Evolutionary conservation across 2,329 filamentous ascomycete species (phyloP), one percentile per base, ranked within the genome.

Genomic region (Coleophoma cylindrospora): DNA sequence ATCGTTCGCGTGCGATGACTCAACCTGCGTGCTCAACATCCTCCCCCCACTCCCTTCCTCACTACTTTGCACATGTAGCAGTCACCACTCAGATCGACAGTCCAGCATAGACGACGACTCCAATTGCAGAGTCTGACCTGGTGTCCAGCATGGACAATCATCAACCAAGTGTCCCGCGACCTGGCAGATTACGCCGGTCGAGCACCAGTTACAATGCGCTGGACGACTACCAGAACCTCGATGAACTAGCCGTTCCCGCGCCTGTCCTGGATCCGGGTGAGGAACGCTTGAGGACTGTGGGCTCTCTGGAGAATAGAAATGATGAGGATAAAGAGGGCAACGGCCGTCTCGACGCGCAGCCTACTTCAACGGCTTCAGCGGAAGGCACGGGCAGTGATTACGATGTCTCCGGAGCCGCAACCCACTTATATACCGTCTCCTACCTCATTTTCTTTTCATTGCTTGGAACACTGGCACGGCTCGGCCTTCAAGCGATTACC

Each of bases 401-500:
- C 21, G 48, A 56, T 19, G 66, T 76, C 21, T 84, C 83, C 1
- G 71, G 67, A 50, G 62, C 73, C 27, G 73, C 73, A 9, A 86
- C 81, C 1, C 70, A 81, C 60, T 58, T 86, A 53, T 89, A 91
- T 68, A 91, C 84, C 2, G 64, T 91, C 53, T 91, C 89, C 1
- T 89, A 95, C 67, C 80, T 96, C 21, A 75, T 95, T 51, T 76
- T 96, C 63, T 96, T 96, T 68, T 84, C 91, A 15, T 77, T 96
- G 15, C 69, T 92, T 37, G 92, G 92, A 34, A 94, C 91, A 0
- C 77, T 96, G 22, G 88, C 90, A 1, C 81, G 92, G 11, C 72
- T 96, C 1, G 91, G 91, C 4, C 70, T 96, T 8, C 82, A 91
- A 63, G 84, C 86, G 43, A 70, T 96, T 47, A 94, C 90, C 0